Base-by-base conservation (phyloP, 2,329 filamentous ascomycete genomes). In the Hypoxylon sp. region DNA sequence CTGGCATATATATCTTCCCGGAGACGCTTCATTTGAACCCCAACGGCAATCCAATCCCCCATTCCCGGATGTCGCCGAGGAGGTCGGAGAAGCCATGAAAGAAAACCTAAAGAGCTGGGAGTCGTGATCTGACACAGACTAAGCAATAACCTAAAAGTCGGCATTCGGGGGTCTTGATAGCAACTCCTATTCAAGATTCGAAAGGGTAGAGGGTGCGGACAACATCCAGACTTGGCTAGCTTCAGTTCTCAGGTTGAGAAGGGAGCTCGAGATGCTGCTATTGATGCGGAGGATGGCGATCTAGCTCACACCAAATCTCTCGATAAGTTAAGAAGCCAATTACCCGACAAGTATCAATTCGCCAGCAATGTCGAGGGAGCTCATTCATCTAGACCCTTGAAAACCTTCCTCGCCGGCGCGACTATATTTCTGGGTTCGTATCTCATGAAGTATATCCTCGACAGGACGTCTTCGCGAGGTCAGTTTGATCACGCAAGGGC, bases 341-440 rank as follows among this genome's bases (percentile, higher is more conserved):
- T 81, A 4, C 75, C 75, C n/a, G 64, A 72, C 20, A 77, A 73
- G 60, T 82, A 77, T 55, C 77, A 76, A 65, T 72, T 72, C 0
- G 74, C 71, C n/a, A n/a, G n/a, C 4, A 67, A 72, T 39, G 59
- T 63, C 6, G 65, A 61, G 15, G 58, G 64, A 4, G 54, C 71
- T 1, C 46, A 19, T 7, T 43, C 67, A 17, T 44, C 70, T 22
- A 50, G 50, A 24, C 32, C 28, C 3, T 71, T 81, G 32, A 93
- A 89, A 0, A 83, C 95, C 10, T 91, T 97, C 76, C 79, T 97
- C 4, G 97, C 94, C 2, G 93, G 94, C 44, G 93, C 92, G 3
- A 97, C 94, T 4, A 94, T 94, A 2, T 97, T 97, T 81, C 79
- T 97, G 19, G 94, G 94, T 26, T 86, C 91, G 0, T 96, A 93